Percentiles rank a stretch among this genome's conserved stretches.
These are phyloP conservation scores for Silene uniflora DNA, from an alignment of 148 eudicot genomes.

Conservation along the genomic window DNA sequence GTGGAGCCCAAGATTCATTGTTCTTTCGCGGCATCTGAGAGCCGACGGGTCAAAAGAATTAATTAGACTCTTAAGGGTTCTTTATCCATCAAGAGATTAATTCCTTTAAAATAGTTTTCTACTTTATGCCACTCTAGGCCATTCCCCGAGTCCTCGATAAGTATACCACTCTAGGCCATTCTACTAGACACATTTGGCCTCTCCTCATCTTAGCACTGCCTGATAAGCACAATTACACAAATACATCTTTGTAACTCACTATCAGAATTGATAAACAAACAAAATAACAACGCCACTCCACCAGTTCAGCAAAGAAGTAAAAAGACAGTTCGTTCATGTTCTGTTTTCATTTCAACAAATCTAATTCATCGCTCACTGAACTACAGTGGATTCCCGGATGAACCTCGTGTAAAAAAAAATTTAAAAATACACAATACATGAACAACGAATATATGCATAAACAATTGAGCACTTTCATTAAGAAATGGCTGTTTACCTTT, in stretches of 20 bases:
- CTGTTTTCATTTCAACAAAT: background rate
- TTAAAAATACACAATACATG: background rate
- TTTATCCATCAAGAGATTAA: background rate
- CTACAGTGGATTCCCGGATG: background rate
- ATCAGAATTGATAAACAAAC: background rate
- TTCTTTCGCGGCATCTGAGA: background rate
- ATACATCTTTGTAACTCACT: background rate
- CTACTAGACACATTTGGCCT: background rate
- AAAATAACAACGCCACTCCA: background rate
- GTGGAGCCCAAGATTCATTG: background rate
- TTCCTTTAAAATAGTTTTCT: background rate
- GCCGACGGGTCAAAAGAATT: background rate
- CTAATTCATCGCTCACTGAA: background rate
- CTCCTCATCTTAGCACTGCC: too few relatives aligned
- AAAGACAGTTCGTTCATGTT: background rate
- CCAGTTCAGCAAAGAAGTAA: background rate
- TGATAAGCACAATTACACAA: too few relatives aligned
- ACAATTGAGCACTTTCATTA: background rate
- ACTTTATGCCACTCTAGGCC: too few relatives aligned
- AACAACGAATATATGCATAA: background rate
- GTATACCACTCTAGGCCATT: background rate
- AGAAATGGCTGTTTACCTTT: conserved; percentile 31
- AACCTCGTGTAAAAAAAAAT: too few relatives aligned
- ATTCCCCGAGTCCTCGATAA: too few relatives aligned
- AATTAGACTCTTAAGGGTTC: background rate